Conservation (phyloP, 1,139 yeast genomes). For the Yueomyces sp. region DNA sequence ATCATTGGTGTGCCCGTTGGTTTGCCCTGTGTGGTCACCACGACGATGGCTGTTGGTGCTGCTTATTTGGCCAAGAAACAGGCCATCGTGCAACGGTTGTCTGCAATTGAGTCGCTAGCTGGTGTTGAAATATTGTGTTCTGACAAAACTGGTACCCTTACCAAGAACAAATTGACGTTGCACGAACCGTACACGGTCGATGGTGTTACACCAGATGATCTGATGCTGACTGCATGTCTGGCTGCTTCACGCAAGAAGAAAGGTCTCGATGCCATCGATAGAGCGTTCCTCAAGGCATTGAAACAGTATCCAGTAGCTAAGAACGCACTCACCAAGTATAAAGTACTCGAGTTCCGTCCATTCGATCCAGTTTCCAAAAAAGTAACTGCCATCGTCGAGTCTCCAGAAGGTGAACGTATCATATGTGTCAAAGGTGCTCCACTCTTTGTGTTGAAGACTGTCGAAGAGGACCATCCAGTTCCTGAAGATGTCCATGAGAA, state of each 20-base stretch:
- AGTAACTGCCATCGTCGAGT: constrained; percentile 84
- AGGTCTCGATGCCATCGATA: constrained; percentile 96
- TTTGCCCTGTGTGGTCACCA: constrained; percentile 97
- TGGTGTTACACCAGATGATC: constrained; percentile 93
- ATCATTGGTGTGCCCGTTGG: constrained; percentile 99
- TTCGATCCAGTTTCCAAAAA: constrained; percentile 96
- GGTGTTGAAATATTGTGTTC: constrained; percentile 98
- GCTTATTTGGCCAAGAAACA: constrained; percentile 95
- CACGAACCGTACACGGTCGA: constrained; percentile 98
- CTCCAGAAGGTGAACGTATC: constrained; percentile 91
- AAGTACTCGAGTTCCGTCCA: constrained; percentile 88
- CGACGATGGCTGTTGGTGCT: constrained; percentile 99
- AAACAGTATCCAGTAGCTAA: constrained; percentile 79
- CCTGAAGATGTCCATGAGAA: constrained; percentile 87
- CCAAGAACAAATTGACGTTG: constrained; percentile 89
- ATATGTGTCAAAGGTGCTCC: constrained; percentile 98
- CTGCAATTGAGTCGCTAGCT: constrained; percentile 95
- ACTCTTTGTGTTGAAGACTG: constrained; percentile 82
- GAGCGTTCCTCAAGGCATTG: constrained; percentile 88
- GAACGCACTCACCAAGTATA: constrained; percentile 86
- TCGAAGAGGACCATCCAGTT: constrained; percentile 88
- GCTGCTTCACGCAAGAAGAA: constrained; percentile 97
- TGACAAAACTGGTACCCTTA: constrained; percentile 97
- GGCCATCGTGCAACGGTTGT: constrained; percentile 93
- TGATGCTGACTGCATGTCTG: constrained; percentile 93